Evolutionary conservation across 1,284 basidiomycete species (phyloP), one percentile per base, ranked within the genome.

Genomic region (Xerocomus nothofagi): DNA sequence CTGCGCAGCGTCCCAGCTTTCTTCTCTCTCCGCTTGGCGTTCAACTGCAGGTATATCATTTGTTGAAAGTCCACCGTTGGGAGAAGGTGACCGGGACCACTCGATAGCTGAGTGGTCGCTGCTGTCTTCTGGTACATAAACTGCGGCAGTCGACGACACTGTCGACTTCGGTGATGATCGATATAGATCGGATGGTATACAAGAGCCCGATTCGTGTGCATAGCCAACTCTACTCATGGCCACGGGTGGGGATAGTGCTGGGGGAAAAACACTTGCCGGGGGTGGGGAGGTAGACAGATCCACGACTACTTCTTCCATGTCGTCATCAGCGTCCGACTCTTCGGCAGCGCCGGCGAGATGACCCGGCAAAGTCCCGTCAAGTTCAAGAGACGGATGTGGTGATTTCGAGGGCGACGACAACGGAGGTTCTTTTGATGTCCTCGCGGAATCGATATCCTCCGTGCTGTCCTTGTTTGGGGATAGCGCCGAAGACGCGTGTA

Each of bases 1-100:
- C 52, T 82, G 77, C 31, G 76, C 87, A n/a, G 80, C 88, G 59
- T 85, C 91, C 81, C 81, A 89, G 50, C 68, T 71, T 44, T 75
- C 73, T 3, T 62, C 57, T 21, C 58, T 56, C 55, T 46, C 51
- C 50, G 20, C 39, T 49, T 14, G 52, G 36, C 18, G 48, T 31
- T 49, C 50, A 5, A 41, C 31, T 21, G 24, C 18, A 15, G 50
- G 37, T 11, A 39, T 17, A 3, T 50, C 53, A 3, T 38, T 40
- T 14, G 30, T 39, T 8, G 41, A 34, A 10, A 12, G 40, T 18
- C 20, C 60, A 31, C 36, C 47, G 8, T 24, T 21, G 30, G 66
- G 68, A 36, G 64, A 70, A 24, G 66, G 66, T 15, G 64, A 70
- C 10, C 78, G 76, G 9, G 82, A 84, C 77, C 80, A 82, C 9